Evolutionary conservation across 2,329 filamentous ascomycete genomes (phyloP).

Genomic region (Penicillium sp.): DNA sequence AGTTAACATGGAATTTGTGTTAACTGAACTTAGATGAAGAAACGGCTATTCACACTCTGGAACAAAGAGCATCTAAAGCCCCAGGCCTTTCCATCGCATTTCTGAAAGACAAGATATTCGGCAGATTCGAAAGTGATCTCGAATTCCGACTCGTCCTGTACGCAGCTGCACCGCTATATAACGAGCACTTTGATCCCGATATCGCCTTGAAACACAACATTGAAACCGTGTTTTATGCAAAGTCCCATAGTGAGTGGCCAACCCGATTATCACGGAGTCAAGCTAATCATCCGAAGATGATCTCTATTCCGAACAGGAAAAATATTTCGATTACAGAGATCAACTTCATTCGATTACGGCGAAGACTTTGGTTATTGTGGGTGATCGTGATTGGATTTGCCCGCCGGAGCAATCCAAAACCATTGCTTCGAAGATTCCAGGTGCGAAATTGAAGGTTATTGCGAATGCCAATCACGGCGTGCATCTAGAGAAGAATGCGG

Average conservation of each 20-base stretch:
- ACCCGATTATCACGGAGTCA: background rate
- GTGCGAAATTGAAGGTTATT: background rate
- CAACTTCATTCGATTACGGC: background rate
- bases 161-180: background rate
- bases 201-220: background rate
- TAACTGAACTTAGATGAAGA: background rate
- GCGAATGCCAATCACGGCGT: background rate
- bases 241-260: background rate
- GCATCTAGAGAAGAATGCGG: background rate
- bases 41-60: background rate
- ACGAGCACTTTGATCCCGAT: background rate
- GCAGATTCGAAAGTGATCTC: background rate
- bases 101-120: background rate
- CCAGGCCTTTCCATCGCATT: background rate
- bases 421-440: background rate
- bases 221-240: background rate
- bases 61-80: background rate
- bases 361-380: background rate
- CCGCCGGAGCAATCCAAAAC: background rate
- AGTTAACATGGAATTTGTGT: background rate
- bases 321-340: background rate
- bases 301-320: background rate
- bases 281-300: background rate
- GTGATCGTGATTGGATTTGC: background rate
- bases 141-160: background rate